Evolutionary conservation across 129 eudicot species (phyloP).

Genomic region (Centella asiatica): DNA sequence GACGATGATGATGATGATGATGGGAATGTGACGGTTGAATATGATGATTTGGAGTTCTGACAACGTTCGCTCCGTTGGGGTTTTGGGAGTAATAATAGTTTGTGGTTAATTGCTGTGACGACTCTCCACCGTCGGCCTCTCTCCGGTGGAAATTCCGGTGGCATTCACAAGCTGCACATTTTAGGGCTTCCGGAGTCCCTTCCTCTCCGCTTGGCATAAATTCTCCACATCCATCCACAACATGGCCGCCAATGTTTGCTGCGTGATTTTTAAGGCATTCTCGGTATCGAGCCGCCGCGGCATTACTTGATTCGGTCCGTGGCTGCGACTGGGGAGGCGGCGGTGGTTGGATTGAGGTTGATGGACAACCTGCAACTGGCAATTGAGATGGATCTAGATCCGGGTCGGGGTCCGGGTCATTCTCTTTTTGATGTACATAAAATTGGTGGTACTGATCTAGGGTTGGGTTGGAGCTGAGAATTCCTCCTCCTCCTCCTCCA

Average conservation of each 20-base stretch:
- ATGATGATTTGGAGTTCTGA: background rate
- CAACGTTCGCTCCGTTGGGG: conserved; percentile 9
- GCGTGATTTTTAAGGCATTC: conserved; percentile 82
- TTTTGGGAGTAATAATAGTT: conserved; percentile 9
- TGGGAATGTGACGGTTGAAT: conserved; percentile 8
- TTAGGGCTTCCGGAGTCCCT: conserved; percentile 43
- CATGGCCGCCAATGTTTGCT: conserved; percentile 56
- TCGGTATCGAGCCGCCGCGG: conserved; percentile 25
- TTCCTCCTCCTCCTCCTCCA: conserved; percentile 11
- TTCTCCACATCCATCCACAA: conserved; percentile 74
- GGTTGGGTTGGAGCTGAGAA: conserved; percentile 31
- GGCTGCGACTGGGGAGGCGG: conserved; percentile 14
- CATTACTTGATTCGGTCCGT: conserved; percentile 10
- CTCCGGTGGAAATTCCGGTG: conserved; percentile 73
- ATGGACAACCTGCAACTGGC: conserved; percentile 1
- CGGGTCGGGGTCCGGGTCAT: conserved; percentile 21
- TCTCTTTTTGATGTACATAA: conserved; percentile 11
- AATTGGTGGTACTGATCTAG: conserved; percentile 39
- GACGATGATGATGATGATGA: conserved; percentile 21
- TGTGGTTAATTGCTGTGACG: conserved; percentile 20
- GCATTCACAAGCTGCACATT: conserved; percentile 84
- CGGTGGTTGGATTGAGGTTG: conserved; percentile 19
- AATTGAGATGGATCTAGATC: conserved; percentile 42
- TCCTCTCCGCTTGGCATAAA: conserved; percentile 77
- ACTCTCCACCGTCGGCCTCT: conserved; percentile 43